These are phyloP conservation scores for Peronospora farinosa DNA, from an alignment of 352 stramenopile genomes.

Conservation along the genomic window DNA sequence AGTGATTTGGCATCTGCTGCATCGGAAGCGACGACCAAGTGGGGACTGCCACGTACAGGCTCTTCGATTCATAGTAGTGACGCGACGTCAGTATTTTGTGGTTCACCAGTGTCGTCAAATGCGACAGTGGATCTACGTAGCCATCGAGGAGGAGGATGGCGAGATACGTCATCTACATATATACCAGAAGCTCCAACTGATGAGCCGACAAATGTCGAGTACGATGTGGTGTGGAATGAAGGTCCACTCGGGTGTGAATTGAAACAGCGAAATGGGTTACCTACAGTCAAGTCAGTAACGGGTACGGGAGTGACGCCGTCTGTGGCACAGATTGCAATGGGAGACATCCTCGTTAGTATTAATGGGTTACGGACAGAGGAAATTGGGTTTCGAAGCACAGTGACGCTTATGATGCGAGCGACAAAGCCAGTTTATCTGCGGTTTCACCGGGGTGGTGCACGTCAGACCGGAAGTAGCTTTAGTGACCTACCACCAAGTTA, in stretches of 20 bases:
- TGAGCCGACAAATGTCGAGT: constrained; percentile 41
- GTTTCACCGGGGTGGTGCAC: constrained; percentile 40
- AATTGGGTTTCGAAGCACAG: constrained; percentile 74
- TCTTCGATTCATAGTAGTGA: constrained; percentile 37
- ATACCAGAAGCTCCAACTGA: constrained; percentile 20
- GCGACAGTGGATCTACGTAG: constrained; percentile 26
- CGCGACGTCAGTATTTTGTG: constrained; percentile 23
- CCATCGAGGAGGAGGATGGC: constrained; percentile 20
- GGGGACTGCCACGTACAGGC: constrained; percentile 18
- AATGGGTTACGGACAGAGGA: constrained; percentile 67
- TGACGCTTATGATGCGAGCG: constrained; percentile 64
- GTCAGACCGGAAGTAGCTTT: constrained; percentile 22
- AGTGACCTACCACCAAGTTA: constrained; percentile 16
- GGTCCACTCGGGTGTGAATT: constrained; percentile 65
- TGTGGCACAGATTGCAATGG: constrained; percentile 56
- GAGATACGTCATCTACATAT: constrained; percentile 7
- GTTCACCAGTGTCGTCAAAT: constrained; percentile 28
- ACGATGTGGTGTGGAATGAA: constrained; percentile 72
- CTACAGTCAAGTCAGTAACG: constrained; percentile 63
- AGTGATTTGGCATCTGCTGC: constrained; percentile 27
- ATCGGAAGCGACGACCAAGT: constrained; percentile 15
- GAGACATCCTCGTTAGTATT: constrained; percentile 66
- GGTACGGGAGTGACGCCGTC: constrained; percentile 49
- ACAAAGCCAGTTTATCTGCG: constrained; percentile 74
- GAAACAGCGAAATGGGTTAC: constrained; percentile 63